A percentile compares a stretch with the other conserved stretches of the same genome.
phyloP scores from a whole-genome alignment of 2,329 filamentous ascomycete species.

The Ophiostoma ulmi region DNA sequence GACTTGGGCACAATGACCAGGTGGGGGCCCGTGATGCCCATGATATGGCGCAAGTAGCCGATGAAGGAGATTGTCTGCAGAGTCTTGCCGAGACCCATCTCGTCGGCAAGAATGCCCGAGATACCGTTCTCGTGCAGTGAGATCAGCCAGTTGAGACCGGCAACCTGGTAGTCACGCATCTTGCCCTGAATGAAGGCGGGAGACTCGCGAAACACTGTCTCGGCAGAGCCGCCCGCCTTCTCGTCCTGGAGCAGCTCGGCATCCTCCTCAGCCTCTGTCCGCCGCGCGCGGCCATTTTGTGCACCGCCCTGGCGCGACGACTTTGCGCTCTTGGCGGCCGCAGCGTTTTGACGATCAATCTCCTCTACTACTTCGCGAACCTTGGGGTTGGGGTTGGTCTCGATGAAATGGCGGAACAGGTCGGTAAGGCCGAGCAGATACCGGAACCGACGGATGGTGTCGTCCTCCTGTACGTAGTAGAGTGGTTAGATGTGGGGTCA shows the following conservation, averaged over 20 bases:
- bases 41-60: conserved; percentile 86
- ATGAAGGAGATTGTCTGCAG: conserved; percentile 96
- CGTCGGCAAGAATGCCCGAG: conserved; percentile 92
- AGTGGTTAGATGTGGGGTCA: conserved; percentile 7
- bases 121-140: conserved; percentile 98
- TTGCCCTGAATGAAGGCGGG: conserved; percentile 80
- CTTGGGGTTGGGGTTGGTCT: conserved; percentile 90
- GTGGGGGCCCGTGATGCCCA: conserved; percentile 85
- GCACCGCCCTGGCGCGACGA: conserved; percentile 80
- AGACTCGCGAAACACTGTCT: conserved; percentile 90
- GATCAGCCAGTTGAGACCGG: conserved; percentile 94
- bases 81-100: conserved; percentile 98
- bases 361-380: conserved; percentile 91
- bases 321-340: conserved; percentile 66
- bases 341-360: conserved; percentile 88
- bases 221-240: conserved; percentile 76
- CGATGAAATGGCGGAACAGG: conserved; percentile 97
- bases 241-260: conserved; percentile 84
- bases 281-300: conserved; percentile 67
- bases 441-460: conserved; percentile 87
- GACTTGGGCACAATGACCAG: conserved; percentile 92
- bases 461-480: conserved; percentile 64
- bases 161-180: conserved; percentile 96
- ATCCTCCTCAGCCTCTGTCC: conserved; percentile 96
- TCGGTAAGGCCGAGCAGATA: conserved; percentile 94